Evolutionary conservation across 2,329 filamentous ascomycete genomes (phyloP).

Genomic region (Aspergillus sp.): DNA sequence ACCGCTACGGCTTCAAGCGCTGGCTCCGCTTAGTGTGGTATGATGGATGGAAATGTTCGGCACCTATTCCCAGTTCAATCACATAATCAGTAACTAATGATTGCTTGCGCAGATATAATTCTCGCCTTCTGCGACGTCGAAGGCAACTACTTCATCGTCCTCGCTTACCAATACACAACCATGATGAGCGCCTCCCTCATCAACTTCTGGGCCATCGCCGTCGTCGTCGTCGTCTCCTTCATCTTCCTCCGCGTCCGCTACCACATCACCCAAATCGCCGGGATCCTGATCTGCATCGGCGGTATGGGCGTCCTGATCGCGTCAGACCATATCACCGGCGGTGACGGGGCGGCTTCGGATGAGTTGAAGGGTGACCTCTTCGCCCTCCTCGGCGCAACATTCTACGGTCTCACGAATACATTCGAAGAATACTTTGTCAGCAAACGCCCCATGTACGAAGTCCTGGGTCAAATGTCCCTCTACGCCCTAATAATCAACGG

Average conservation of each 20-base stretch:
- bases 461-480: slow-evolving; percentile 81
- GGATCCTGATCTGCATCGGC: slow-evolving; percentile 84
- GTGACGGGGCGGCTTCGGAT: slow-evolving; percentile 64
- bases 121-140: slow-evolving; percentile 89
- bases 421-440: slow-evolving; percentile 92
- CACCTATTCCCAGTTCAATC: background rate
- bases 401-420: slow-evolving; percentile 86
- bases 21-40: slow-evolving; percentile 58
- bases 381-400: slow-evolving; percentile 76
- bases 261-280: slow-evolving; percentile 73
- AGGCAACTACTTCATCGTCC: slow-evolving; percentile 95
- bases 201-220: slow-evolving; percentile 97
- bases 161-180: slow-evolving; percentile 89
- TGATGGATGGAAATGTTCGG: slow-evolving; percentile 76
- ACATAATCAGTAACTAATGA: slow-evolving; percentile 1
- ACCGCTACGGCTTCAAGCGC: slow-evolving; percentile 67
- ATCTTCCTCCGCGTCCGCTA: slow-evolving; percentile 80
- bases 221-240: slow-evolving; percentile 82
- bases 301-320: slow-evolving; percentile 83
- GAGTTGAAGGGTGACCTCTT: slow-evolving; percentile 89
- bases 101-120: slow-evolving; percentile 54
- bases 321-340: slow-evolving; percentile 74
- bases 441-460: slow-evolving; percentile 82
- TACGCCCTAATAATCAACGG: slow-evolving; percentile 90
- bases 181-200: slow-evolving; percentile 89